These are phyloP conservation scores for Russula griseocarnosa DNA, from an alignment of 768 basidiomycete species.

Conservation along the genomic window DNA sequence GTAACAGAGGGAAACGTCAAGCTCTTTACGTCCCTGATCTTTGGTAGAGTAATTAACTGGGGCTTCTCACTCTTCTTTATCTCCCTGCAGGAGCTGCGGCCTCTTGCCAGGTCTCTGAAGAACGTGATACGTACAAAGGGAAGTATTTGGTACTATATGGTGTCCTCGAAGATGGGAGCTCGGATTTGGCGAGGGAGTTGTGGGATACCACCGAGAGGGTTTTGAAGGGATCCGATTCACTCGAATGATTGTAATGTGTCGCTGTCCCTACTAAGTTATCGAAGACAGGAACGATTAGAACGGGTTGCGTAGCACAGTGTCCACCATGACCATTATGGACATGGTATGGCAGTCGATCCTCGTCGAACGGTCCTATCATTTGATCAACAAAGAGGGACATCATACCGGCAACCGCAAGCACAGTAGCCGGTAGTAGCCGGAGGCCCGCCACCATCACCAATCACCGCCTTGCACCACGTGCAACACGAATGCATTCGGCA, in stretches of 20 bases:
- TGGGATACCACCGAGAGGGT: conserved; percentile 38
- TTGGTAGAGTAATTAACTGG: conserved; percentile 22
- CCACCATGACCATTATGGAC: background rate
- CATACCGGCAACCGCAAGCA: too few relatives aligned
- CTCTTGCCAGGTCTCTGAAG: conserved; percentile 35
- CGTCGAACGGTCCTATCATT: too few relatives aligned
- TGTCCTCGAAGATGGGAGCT: conserved; percentile 31
- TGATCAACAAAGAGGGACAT: too few relatives aligned
- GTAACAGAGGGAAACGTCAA: conserved; percentile 27
- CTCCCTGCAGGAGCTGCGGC: conserved; percentile 40
- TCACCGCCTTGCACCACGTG: too few relatives aligned
- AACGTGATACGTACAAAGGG: conserved; percentile 38
- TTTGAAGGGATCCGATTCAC: conserved; percentile 16
- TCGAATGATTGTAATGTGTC: background rate
- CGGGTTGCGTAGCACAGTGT: background rate
- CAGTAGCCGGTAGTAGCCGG: too few relatives aligned
- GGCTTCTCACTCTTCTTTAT: conserved; percentile 31
- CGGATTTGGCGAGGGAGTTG: conserved; percentile 38
- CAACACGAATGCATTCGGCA: too few relatives aligned
- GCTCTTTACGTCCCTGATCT: conserved; percentile 19
- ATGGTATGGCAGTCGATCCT: background rate
- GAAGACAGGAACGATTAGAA: background rate
- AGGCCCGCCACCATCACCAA: too few relatives aligned
- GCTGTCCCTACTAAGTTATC: background rate
- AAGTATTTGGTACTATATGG: conserved; percentile 40